These are phyloP conservation scores for Hebeloma cylindrosporum DNA, from an alignment of 768 basidiomycete species.

Conservation along the genomic window DNA sequence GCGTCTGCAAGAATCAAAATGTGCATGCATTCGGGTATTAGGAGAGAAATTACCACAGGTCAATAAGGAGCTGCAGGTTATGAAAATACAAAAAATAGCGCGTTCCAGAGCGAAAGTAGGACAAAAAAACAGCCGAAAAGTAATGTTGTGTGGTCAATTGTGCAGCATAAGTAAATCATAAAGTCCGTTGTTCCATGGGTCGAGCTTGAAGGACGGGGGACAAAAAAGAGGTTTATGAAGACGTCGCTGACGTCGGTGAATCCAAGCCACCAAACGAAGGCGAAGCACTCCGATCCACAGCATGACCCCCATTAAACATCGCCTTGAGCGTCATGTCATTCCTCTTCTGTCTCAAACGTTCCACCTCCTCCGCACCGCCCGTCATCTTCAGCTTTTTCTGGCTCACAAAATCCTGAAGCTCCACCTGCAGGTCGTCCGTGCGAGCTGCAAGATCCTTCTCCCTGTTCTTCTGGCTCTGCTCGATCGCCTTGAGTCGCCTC, in stretches of 20 bases:
- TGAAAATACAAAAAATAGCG: too few relatives aligned
- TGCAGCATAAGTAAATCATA: too few relatives aligned
- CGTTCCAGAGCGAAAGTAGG: too few relatives aligned
- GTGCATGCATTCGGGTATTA: too few relatives aligned
- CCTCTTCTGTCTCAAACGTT: conserved; percentile 81
- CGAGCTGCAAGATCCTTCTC: conserved; percentile 71
- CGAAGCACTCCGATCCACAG: conserved; percentile 12
- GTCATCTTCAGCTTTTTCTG: conserved; percentile 93
- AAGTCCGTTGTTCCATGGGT: too few relatives aligned
- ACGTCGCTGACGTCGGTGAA: conserved; percentile 7
- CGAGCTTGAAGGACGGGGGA: too few relatives aligned
- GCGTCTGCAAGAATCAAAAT: too few relatives aligned
- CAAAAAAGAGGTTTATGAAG: too few relatives aligned
- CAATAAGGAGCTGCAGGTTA: too few relatives aligned
- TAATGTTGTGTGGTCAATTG: too few relatives aligned
- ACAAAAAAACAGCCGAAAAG: too few relatives aligned
- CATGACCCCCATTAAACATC: conserved; percentile 58
- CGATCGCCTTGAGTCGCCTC: conserved; percentile 88
- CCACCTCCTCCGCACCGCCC: conserved; percentile 89
- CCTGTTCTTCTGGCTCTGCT: conserved; percentile 77
- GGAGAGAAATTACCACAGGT: too few relatives aligned
- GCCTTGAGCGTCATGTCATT: conserved; percentile 86
- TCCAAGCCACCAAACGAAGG: conserved; percentile 20
- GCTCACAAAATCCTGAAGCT: conserved; percentile 83
- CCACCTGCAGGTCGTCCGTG: conserved; percentile 82